Evolutionary conservation across 1,284 basidiomycete genomes (phyloP), one percentile per base, ranked within the genome.

Genomic region (Afroboletus lepidellus): DNA sequence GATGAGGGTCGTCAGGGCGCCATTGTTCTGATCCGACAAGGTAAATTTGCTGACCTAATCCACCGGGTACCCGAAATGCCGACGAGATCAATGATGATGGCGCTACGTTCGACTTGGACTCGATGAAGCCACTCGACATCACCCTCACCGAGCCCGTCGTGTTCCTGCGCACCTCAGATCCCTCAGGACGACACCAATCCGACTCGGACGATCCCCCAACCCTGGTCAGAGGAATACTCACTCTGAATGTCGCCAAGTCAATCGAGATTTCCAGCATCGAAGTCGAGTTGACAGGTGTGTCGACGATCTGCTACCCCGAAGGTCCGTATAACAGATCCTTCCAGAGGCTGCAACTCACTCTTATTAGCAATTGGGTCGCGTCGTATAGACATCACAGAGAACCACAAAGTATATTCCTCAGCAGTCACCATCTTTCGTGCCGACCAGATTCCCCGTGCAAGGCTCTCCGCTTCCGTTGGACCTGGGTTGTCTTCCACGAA

Each of bases 221-320:
- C 5, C 79, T 96, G 66, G 77, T 98, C 25, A 80, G 96, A 47
- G 96, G 94, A 7, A 74, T 98, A 11, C 77, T 98, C 53, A 87
- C 85, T 2, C 74, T 99, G 18, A 81, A 86, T 21, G 77, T 98
- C 18, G 74, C 74, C 42, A 97, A 96, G 66, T 85, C 94, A 0
- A 94, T 86, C 34, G 84, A 84, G 62, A 90, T 99, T 61, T 88
- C 88, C 38, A 90, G 84, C 58, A 95, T 99, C 50, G 82, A 87
- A 49, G 78, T 96, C 42, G 85, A 87, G 59, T 74, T 98, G 29
- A 77, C 83, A 42, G 94, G 92, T 8, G 85, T 80, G 56, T 72
- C 79, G 21, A 68, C 72, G 9, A 78, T 77, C 12, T 72, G 74
- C 27, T 94, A 91, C 90, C 90, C 91, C 15, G 95, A 98, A 78